These are phyloP conservation scores for Pseudopithomyces chartarum DNA, from an alignment of 2,329 filamentous ascomycete genomes.

Conservation along the genomic window DNA sequence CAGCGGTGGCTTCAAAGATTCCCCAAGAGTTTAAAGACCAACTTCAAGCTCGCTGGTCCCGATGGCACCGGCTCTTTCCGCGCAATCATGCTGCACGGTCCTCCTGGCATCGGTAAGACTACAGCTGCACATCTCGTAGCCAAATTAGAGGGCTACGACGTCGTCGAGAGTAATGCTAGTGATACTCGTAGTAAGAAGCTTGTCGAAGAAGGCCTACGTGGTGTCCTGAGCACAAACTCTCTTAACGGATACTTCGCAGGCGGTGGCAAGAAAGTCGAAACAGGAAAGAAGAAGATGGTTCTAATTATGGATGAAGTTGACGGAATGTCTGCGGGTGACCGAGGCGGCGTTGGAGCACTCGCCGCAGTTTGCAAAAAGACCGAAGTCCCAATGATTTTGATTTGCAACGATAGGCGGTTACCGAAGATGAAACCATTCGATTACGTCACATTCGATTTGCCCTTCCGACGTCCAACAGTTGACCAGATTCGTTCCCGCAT, in stretches of 20 bases:
- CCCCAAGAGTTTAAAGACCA: conserved; percentile 75
- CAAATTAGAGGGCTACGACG: conserved; percentile 89
- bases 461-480: conserved; percentile 85
- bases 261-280: conserved; percentile 79
- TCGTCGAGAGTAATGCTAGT: conserved; percentile 94
- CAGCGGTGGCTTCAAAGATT: conserved; percentile 86
- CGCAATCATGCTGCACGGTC: conserved; percentile 93
- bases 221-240: conserved; percentile 92
- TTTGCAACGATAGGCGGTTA: conserved; percentile 91
- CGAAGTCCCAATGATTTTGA: conserved; percentile 91
- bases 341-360: conserved; percentile 91
- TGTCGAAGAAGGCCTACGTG: conserved; percentile 84
- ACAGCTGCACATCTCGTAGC: conserved; percentile 94
- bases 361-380: conserved; percentile 96
- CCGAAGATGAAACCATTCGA: conserved; percentile 99
- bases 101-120: conserved; percentile 96
- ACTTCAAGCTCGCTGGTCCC: conserved; percentile 81
- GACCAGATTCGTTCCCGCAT: conserved; percentile 91
- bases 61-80: conserved; percentile 84
- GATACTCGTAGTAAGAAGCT: conserved; percentile 96
- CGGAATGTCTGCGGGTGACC: conserved; percentile 96
- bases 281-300: conserved; percentile 87
- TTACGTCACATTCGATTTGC: conserved; percentile 78
- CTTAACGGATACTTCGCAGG: conserved; percentile 88
- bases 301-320: conserved; percentile 99